A percentile compares a stretch with the other conserved stretches of the same genome.
Evolutionary conservation across 2,329 filamentous ascomycete species (phyloP).

Genomic region (Colletotrichum caudatum): DNA sequence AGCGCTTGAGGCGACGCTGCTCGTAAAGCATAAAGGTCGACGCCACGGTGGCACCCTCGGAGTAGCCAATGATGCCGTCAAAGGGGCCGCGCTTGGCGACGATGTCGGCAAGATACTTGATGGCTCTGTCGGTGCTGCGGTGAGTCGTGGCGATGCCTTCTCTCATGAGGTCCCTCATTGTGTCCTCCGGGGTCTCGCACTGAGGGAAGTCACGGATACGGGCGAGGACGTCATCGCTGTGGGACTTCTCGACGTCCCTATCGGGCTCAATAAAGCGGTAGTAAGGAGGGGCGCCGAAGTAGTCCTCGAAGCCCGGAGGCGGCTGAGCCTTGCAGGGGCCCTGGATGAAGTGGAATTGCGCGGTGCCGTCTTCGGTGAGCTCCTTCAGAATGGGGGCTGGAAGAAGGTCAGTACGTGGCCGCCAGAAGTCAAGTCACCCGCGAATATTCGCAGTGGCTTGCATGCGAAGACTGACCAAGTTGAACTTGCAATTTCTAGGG

Average conservation of each 20-base stretch:
- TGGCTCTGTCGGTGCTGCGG: slow-evolving; percentile 55
- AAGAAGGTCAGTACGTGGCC: slow-evolving; percentile 38
- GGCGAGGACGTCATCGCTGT: slow-evolving; percentile 60
- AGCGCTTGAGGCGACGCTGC: slow-evolving; percentile 49
- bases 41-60: slow-evolving; percentile 69
- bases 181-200: slow-evolving; percentile 65
- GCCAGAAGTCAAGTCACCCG: slow-evolving; percentile 12
- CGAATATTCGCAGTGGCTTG: slow-evolving; percentile 17
- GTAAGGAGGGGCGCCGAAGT: slow-evolving; percentile 67
- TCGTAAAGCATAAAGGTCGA: slow-evolving; percentile 66
- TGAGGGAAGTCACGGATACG: slow-evolving; percentile 67
- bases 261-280: slow-evolving; percentile 67
- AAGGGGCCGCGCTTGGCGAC: slow-evolving; percentile 61
- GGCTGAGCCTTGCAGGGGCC: slow-evolving; percentile 63
- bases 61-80: slow-evolving; percentile 70
- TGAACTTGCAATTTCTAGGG: slow-evolving; percentile 68
- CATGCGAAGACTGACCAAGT: slow-evolving; percentile 53
- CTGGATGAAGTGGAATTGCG: slow-evolving; percentile 64
- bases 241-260: slow-evolving; percentile 56
- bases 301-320: slow-evolving; percentile 66
- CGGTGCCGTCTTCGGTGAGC: slow-evolving; percentile 58
- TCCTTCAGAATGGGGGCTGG: slow-evolving; percentile 63
- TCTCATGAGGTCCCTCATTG: slow-evolving; percentile 63
- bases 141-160: slow-evolving; percentile 54
- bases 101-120: slow-evolving; percentile 57